Conservation (phyloP, 345 rosid species). For the Acer negundo region DNA sequence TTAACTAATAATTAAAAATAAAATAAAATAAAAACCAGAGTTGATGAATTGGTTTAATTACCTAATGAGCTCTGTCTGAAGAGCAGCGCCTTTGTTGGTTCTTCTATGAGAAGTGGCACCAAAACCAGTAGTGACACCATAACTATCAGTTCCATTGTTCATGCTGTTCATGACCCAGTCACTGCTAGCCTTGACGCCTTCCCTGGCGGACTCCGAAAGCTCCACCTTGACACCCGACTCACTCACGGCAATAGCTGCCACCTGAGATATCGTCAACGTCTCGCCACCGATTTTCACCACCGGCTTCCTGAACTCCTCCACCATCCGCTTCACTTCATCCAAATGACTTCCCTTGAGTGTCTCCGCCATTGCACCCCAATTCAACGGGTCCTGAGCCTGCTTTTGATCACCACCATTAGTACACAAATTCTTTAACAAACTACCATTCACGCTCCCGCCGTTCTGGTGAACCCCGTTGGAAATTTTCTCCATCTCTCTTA, state of each 20-base stretch:
- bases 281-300: constrained; percentile 73
- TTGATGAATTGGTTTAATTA: constrained; percentile 13
- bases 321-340: constrained; percentile 83
- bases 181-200: constrained; percentile 71
- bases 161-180: constrained; percentile 82
- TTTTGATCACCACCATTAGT: constrained; percentile 23
- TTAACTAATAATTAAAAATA: too few relatives aligned
- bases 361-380: constrained; percentile 76
- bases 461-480: constrained; percentile 5
- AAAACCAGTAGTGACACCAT: constrained; percentile 81
- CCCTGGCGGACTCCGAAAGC: constrained; percentile 59
- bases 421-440: constrained; percentile 23
- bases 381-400: constrained; percentile 39
- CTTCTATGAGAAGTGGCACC: constrained; percentile 74
- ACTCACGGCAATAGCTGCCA: constrained; percentile 55
- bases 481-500: constrained; percentile 7
- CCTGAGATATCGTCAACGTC: constrained; percentile 77
- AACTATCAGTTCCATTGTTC: constrained; percentile 70
- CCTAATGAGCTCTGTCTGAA: constrained; percentile 80
- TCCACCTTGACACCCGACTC: constrained; percentile 42
- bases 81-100: constrained; percentile 69
- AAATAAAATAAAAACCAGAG: too few relatives aligned
- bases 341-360: constrained; percentile 72
- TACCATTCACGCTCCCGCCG: background rate
- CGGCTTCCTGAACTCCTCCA: constrained; percentile 62